phyloP scores from a whole-genome alignment of 805 yeast genomes.

The Yamadazyma akitaensis region DNA sequence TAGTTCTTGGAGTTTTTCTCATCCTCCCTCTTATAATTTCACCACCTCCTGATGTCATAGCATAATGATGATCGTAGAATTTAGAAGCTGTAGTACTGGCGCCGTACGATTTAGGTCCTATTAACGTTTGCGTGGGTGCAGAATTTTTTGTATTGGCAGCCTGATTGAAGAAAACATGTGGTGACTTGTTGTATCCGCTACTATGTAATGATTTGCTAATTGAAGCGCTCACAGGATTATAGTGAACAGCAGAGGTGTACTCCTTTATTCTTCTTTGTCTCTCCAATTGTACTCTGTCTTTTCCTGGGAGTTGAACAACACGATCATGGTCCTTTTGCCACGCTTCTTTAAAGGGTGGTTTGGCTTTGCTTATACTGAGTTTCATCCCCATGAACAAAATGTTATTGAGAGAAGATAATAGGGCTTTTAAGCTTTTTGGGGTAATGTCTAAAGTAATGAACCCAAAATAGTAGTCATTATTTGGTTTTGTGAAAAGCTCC shows the following conservation, averaged over 20 bases:
- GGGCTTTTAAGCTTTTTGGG: conserved; percentile 42
- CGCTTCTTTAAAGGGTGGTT: conserved; percentile 43
- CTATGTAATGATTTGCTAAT: conserved; percentile 7
- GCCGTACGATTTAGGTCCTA: conserved; percentile 36
- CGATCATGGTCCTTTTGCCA: conserved; percentile 47
- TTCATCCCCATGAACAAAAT: conserved; percentile 72
- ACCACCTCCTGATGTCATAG: conserved; percentile 33
- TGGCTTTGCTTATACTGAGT: conserved; percentile 60
- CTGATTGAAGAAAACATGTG: conserved; percentile 30
- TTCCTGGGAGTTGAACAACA: conserved; percentile 24
- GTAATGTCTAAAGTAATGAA: conserved; percentile 58
- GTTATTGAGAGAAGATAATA: conserved; percentile 63
- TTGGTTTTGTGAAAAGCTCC: conserved; percentile 54
- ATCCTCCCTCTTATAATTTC: conserved; percentile 56
- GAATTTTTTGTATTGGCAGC: conserved; percentile 35
- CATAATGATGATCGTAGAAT: conserved; percentile 21
- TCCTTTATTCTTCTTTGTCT: conserved; percentile 45
- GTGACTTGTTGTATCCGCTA: conserved; percentile 30
- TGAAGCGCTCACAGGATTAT: conserved; percentile 21
- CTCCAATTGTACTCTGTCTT: conserved; percentile 21
- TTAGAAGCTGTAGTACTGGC: conserved; percentile 29
- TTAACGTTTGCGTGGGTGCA: conserved; percentile 27
- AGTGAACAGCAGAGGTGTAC: conserved; percentile 23
- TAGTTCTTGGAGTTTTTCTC: conserved; percentile 53
- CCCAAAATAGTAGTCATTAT: conserved; percentile 57